phyloP scores from a whole-genome alignment of 2,329 filamentous ascomycete genomes.

The Cordyceps tenuipes region DNA sequence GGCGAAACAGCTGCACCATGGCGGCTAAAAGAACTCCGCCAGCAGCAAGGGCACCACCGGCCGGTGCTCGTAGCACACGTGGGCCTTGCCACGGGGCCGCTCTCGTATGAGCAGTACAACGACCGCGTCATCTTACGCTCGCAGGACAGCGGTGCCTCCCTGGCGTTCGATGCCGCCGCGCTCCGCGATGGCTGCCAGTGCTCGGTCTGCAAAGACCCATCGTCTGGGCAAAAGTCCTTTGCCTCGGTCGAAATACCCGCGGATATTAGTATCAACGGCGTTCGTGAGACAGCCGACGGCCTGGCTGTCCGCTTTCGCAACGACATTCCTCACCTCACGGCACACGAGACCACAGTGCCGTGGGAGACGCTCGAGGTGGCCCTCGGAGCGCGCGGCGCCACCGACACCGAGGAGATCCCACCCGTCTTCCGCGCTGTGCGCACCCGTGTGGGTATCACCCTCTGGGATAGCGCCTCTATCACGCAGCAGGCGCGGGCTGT shows the following conservation, averaged over 20 bases:
- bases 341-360: conserved; percentile 25
- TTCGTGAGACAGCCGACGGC: conserved; percentile 26
- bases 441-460: conserved; percentile 24
- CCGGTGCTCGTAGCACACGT: background rate
- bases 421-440: conserved; percentile 18
- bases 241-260: conserved; percentile 32
- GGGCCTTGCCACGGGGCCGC: background rate
- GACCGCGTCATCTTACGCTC: background rate
- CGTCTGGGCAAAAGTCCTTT: conserved; percentile 53
- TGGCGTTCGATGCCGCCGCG: conserved; percentile 19
- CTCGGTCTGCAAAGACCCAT: conserved; percentile 41
- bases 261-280: conserved; percentile 24
- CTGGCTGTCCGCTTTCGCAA: conserved; percentile 53
- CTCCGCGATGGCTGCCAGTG: conserved; percentile 51
- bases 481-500: conserved; percentile 45
- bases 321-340: conserved; percentile 30
- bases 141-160: background rate
- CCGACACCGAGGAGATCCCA: conserved; percentile 18
- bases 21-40: conserved; percentile 5
- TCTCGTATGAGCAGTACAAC: background rate
- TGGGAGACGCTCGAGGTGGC: conserved; percentile 30
- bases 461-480: conserved; percentile 35
- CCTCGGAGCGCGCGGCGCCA: conserved; percentile 18
- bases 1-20: background rate
- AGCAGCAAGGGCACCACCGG: conserved; percentile 5